Conservation (phyloP, 176 grass and related monocot genomes). For the Cocos nucifera region DNA sequence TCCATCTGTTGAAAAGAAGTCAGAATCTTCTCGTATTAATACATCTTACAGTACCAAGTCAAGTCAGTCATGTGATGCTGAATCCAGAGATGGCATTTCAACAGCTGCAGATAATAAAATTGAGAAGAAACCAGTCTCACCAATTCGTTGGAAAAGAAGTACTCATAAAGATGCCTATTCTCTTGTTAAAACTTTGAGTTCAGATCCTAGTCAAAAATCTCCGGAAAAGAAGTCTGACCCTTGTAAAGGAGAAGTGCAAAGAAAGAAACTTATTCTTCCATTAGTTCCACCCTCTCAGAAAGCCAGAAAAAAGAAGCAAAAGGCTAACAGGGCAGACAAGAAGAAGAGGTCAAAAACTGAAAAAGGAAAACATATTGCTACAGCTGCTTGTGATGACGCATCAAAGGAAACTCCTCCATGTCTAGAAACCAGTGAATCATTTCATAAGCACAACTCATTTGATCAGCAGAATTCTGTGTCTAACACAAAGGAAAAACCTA, state of each 20-base stretch:
- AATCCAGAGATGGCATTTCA: constrained; percentile 24
- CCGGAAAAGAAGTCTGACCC: constrained; percentile 40
- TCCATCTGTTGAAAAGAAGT: constrained; percentile 5
- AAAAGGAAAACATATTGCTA: constrained; percentile 32
- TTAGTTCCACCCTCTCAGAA: constrained; percentile 32
- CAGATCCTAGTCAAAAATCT: constrained; percentile 25
- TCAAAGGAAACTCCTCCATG: constrained; percentile 46
- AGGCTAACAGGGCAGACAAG: constrained; percentile 18
- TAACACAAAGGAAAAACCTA: constrained; percentile 59
- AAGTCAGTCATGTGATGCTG: constrained; percentile 15
- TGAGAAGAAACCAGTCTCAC: constrained; percentile 41
- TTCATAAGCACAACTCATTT: constrained; percentile 39
- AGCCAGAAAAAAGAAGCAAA: constrained; percentile 47
- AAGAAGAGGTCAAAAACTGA: constrained; percentile 38
- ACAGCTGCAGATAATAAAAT: constrained; percentile 25
- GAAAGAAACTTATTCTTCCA: constrained; percentile 38
- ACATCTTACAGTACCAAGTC: constrained; percentile 1
- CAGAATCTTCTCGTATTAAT: background rate
- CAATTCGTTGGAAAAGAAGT: constrained; percentile 33
- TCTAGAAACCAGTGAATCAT: constrained; percentile 39
- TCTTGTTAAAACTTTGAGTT: constrained; percentile 29
- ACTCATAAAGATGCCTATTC: constrained; percentile 32
- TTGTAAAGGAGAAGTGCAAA: constrained; percentile 31
- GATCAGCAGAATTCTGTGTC: constrained; percentile 42
- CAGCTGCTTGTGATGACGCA: constrained; percentile 34